These are phyloP conservation scores for Metrosideros polymorpha DNA, from an alignment of 441 rosid genomes.

Conservation along the genomic window DNA sequence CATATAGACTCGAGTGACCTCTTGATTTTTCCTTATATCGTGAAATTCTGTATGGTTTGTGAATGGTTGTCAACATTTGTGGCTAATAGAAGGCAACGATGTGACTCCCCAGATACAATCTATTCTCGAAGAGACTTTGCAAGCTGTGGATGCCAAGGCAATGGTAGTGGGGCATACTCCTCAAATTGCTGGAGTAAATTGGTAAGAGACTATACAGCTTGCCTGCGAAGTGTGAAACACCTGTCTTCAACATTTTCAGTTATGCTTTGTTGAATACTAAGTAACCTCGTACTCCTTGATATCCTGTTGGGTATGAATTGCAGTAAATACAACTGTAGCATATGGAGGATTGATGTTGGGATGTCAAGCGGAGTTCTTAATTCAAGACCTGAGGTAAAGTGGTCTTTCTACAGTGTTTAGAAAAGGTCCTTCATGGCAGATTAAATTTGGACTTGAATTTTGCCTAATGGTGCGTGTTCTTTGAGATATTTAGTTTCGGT, in stretches of 20 bases:
- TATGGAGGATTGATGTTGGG: slow-evolving; percentile 94
- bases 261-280: background rate
- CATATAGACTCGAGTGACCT: background rate
- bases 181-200: slow-evolving; percentile 66
- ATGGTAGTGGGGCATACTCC: slow-evolving; percentile 99
- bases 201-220: slow-evolving; percentile 25
- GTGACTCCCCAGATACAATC: slow-evolving; percentile 38
- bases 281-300: background rate
- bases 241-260: background rate
- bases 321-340: slow-evolving; percentile 72
- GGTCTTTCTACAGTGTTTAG: background rate
- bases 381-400: slow-evolving; percentile 87
- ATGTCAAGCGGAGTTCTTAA: slow-evolving; percentile 93
- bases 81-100: background rate
- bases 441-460: background rate
- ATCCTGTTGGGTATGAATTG: background rate
- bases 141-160: slow-evolving; percentile 60
- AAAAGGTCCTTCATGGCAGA: background rate
- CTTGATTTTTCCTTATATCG: background rate
- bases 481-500: background rate
- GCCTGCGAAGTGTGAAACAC: background rate
- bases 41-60: background rate
- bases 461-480: background rate
- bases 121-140: slow-evolving; percentile 57
- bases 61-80: background rate